Conservation (phyloP, 805 yeast species). For the Cyberlindnera lachancei region DNA sequence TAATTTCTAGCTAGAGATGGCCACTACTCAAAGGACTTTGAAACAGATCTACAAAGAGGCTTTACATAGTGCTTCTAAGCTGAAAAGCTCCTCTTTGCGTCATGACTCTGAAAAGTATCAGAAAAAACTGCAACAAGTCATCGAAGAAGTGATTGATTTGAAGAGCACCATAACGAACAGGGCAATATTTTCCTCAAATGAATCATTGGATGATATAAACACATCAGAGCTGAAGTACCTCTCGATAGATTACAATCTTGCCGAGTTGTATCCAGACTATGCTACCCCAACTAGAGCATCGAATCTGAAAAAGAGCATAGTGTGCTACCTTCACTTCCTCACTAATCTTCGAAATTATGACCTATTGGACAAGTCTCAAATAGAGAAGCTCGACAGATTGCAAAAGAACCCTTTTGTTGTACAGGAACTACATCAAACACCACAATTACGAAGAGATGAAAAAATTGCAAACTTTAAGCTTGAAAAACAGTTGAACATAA, state of each 20-base stretch:
- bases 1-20: too few relatives aligned
- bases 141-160: constrained; percentile 38
- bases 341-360: constrained; percentile 38
- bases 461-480: constrained; percentile 63
- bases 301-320: constrained; percentile 35
- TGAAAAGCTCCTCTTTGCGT: constrained; percentile 22
- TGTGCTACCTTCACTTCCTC: constrained; percentile 38
- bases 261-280: constrained; percentile 24
- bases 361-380: constrained; percentile 33
- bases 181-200: constrained; percentile 65
- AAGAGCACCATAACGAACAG: constrained; percentile 37
- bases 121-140: constrained; percentile 25
- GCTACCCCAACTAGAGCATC: constrained; percentile 23
- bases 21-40: constrained; percentile 8
- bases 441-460: constrained; percentile 44
- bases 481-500: constrained; percentile 45
- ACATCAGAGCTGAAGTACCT: constrained; percentile 58
- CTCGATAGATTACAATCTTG: constrained; percentile 53
- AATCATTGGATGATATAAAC: constrained; percentile 57
- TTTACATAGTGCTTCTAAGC: background rate
- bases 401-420: constrained; percentile 27
- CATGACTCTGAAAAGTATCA: constrained; percentile 40
- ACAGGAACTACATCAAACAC: constrained; percentile 30
- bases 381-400: constrained; percentile 29
- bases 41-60: constrained; percentile 6